Percentiles rank a stretch among this genome's conserved stretches.
phyloP scores from a whole-genome alignment of 2,329 filamentous ascomycete species.

The Neurospora sp. region DNA sequence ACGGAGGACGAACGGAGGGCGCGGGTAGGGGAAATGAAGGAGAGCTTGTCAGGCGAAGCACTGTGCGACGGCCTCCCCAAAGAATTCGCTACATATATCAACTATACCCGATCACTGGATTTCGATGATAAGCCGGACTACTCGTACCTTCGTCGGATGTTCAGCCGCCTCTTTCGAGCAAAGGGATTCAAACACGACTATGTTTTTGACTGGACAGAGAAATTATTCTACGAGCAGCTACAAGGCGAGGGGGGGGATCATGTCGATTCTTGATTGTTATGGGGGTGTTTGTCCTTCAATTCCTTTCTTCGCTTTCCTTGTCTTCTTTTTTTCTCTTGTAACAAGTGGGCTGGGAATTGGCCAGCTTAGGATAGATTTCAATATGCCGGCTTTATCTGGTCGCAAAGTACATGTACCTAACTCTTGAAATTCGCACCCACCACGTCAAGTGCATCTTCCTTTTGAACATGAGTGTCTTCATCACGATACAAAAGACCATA shows the following conservation, averaged over 20 bases:
- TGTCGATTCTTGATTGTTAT: no score
- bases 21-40: conserved; percentile 4
- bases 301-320: no score
- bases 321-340: no score
- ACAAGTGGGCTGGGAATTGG: no score
- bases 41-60: conserved; percentile 54
- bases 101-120: conserved; percentile 63
- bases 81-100: conserved; percentile 67
- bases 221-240: conserved; percentile 2
- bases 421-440: no score
- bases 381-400: no score
- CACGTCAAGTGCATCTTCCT: no score
- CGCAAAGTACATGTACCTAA: no score
- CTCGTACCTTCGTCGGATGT: conserved; percentile 66
- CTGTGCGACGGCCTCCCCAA: conserved; percentile 61
- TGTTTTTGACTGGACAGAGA: conserved; percentile 63
- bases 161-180: conserved; percentile 61
- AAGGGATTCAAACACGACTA: conserved; percentile 71
- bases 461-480: no score
- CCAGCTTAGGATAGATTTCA: no score
- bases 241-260: background rate
- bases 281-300: no score
- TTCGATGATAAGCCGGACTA: conserved; percentile 72
- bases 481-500: no score
- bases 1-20: conserved; percentile 71